phyloP scores from a whole-genome alignment of 768 basidiomycete species.

The Auriscalpium vulgare region DNA sequence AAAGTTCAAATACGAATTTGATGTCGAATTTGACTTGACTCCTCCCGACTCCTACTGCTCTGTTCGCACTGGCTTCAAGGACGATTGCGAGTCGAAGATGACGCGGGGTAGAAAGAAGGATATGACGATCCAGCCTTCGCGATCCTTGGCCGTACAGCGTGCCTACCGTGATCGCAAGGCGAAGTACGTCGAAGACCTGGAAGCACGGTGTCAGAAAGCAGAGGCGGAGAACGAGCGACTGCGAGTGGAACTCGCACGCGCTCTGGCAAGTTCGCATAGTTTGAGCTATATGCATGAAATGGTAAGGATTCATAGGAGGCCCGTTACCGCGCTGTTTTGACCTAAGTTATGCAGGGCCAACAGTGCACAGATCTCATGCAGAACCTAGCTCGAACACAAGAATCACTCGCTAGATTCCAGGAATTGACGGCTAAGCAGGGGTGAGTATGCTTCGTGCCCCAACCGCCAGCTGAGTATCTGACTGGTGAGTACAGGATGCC shows the following conservation, averaged over 20 bases:
- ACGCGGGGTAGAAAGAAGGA: constrained; percentile 13
- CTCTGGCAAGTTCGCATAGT: constrained; percentile 4
- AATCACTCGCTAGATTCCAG: constrained; percentile 3
- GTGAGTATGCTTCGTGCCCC: too few relatives aligned
- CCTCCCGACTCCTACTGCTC: not conserved
- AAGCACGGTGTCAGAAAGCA: constrained; percentile 10
- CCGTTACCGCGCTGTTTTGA: too few relatives aligned
- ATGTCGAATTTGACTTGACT: constrained; percentile 3
- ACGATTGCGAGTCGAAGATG: not conserved
- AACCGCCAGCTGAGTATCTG: too few relatives aligned
- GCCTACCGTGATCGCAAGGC: constrained; percentile 14
- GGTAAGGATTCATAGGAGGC: not conserved
- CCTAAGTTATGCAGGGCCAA: not conserved
- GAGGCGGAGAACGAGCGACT: constrained; percentile 12
- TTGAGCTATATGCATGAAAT: not conserved
- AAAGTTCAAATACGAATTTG: not conserved
- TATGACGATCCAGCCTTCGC: constrained; percentile 8
- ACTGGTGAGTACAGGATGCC: not conserved
- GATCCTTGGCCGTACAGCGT: constrained; percentile 8
- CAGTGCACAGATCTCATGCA: constrained; percentile 9
- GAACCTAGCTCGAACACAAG: constrained; percentile 7
- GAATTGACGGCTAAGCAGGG: not conserved
- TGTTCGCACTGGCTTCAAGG: not conserved
- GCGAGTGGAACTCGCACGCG: constrained; percentile 4
- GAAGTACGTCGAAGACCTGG: constrained; percentile 8